A percentile compares a stretch with the other conserved stretches of the same genome.
These are phyloP conservation scores for Huntiella savannae DNA, from an alignment of 2,329 filamentous ascomycete genomes.

Conservation along the genomic window DNA sequence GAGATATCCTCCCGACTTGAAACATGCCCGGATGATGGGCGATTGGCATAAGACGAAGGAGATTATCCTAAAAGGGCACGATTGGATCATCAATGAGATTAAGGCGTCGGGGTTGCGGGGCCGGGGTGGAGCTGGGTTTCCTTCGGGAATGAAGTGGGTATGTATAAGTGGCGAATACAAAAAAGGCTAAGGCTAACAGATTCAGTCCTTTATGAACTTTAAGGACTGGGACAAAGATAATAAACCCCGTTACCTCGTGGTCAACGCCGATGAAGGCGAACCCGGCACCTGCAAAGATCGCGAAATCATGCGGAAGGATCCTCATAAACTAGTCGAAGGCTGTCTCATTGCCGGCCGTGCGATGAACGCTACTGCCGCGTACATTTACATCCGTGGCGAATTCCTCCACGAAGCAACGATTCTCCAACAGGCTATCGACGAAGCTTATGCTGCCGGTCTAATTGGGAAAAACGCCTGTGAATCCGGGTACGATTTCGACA, in stretches of 20 bases:
- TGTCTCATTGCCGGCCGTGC: constrained; percentile 88
- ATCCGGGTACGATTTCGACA: constrained; percentile 93
- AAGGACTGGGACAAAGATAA: constrained; percentile 98
- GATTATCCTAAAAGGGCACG: constrained; percentile 83
- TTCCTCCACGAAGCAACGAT: constrained; percentile 92
- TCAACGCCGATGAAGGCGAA: constrained; percentile 97
- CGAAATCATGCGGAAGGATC: constrained; percentile 99
- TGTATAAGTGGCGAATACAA: constrained; percentile 18
- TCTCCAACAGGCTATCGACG: constrained; percentile 87
- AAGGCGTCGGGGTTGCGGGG: constrained; percentile 92
- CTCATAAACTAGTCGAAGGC: constrained; percentile 95
- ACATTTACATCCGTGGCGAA: constrained; percentile 98
- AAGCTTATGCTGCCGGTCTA: constrained; percentile 83
- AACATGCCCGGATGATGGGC: constrained; percentile 91
- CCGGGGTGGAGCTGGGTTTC: constrained; percentile 92
- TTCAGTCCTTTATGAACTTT: constrained; percentile 97
- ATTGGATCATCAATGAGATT: constrained; percentile 96
- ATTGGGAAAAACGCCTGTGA: constrained; percentile 98
- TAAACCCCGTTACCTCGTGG: constrained; percentile 88
- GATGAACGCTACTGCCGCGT: constrained; percentile 97
- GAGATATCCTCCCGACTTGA: constrained; percentile 76
- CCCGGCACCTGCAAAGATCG: constrained; percentile 98
- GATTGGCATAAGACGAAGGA: constrained; percentile 99
- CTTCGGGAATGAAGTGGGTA: constrained; percentile 98
- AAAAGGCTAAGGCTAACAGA: not conserved